Base-by-base conservation (phyloP, 495 filamentous ascomycete species). In the Articulospora tetracladia region DNA sequence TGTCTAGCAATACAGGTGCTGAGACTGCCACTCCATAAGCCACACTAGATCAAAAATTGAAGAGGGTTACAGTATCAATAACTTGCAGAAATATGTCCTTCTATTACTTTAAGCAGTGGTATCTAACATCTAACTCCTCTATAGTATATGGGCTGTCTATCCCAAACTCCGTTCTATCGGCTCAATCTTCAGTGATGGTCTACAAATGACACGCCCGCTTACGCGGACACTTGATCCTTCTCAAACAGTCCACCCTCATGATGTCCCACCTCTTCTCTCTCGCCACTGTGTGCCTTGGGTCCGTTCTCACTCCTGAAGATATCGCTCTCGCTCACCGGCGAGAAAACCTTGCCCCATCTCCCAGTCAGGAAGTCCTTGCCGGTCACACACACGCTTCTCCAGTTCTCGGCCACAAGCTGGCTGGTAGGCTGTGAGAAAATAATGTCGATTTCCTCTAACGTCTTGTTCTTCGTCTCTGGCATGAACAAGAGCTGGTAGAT, bases 401-500 rank as follows among this genome's bases (percentile, higher is more conserved):
- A 28, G 53, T 83, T 83, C 69, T 78, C 67, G 63, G 68, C 69
- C 1, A 84, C 80, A 57, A 86, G 74, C 53, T 78, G 72, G n/a
- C 75, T 73, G 3, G 83, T 84, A 17, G 82, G 80, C 67, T 76
- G 70, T 3, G 72, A 74, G 70, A 86, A 84, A 20, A 85, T 67
- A 60, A 80, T 73, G 65, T 86, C 81, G 51, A 86, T 84, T 67
- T 85, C 81, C 70, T 86, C 83, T 0, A 85, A 70, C n/a, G 80
- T 78, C 71, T 80, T 80, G 62, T 85, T 82, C 72, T 84, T 84
- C 1, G 83, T 86, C 73, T 86, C 82, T 0, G 81, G 81, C 81
- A 84, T 85, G 68, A 86, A 86, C 24, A 84, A 59, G 20, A 84
- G 72, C 70, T 83, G 81, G 62, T 83, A 84, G 57, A 82, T 67